Conservation (phyloP, 169 alveolate species). For the Plasmodium gallinaceum region DNA sequence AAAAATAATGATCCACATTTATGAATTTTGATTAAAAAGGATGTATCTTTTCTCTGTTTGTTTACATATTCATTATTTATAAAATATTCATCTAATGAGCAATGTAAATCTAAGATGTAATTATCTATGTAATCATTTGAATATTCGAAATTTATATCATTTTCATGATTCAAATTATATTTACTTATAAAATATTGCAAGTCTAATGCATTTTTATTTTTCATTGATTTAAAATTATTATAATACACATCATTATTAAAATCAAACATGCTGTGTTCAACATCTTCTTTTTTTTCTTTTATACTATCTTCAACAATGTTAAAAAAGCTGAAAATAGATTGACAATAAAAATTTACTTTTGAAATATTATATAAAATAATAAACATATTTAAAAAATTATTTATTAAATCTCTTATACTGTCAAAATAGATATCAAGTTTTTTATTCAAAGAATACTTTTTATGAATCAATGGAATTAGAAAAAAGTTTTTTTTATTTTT, state of each 20-base stretch:
- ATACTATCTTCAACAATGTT: background rate
- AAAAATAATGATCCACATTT: slow-evolving; percentile 61
- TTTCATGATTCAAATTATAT: background rate
- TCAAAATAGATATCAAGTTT: slow-evolving; percentile 22
- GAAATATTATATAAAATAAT: slow-evolving; percentile 17
- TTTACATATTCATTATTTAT: slow-evolving; percentile 9
- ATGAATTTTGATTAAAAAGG: slow-evolving; percentile 20
- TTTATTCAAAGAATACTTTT: slow-evolving; percentile 6
- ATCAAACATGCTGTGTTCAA: background rate
- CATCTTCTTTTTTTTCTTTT: background rate
- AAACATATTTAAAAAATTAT: slow-evolving; percentile 43
- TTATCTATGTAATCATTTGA: slow-evolving; percentile 14
- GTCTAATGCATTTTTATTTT: slow-evolving; percentile 30
- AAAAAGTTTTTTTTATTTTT: slow-evolving; percentile 9
- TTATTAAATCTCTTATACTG: slow-evolving; percentile 17
- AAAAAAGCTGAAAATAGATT: slow-evolving; percentile 6
- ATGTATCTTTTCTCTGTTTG: background rate
- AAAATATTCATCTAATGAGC: slow-evolving; percentile 4
- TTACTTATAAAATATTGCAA: slow-evolving; percentile 44
- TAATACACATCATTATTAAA: background rate
- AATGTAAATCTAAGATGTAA: slow-evolving; percentile 23
- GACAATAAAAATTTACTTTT: slow-evolving; percentile 24
- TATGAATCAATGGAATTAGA: slow-evolving; percentile 62
- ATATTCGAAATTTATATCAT: background rate
- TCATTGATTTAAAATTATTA: background rate